Evolutionary conservation across 768 basidiomycete genomes (phyloP), one percentile per base, ranked within the genome.

Genomic region (Lactarius deliciosus): DNA sequence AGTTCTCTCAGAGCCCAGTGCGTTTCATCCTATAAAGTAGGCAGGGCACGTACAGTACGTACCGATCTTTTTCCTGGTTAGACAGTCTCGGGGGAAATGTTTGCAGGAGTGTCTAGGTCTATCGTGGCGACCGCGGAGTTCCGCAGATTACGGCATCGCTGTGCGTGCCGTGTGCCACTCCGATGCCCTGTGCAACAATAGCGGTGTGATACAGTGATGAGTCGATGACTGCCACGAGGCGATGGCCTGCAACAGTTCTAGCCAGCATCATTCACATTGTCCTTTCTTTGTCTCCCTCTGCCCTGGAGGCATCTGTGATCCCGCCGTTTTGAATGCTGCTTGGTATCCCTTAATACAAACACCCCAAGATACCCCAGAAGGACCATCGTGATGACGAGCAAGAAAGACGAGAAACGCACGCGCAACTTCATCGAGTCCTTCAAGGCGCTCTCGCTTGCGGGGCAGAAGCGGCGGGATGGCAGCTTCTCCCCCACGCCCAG

Each of bases 1-100:
- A 62, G 47, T 36, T 61, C 47, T 58, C 64, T 85, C 83, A 84
- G 83, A 85, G 85, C 83, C 83, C 85, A 85, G 83, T 85, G 83
- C 85, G 78, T 78, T 83, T 85, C 83, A 80, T 85, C 84, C 68
- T 36, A 9, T 45, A 10, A 8, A 40, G 9, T 10, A 30, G 13
- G 13, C 18, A 25, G 16, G 18, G 38, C n/a, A 30, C 28, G 9
- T 13, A 32, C 54, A 59, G 45, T 45, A 64, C 63, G 56, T 56
- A 61, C 64, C 41, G 5, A 34, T 57, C 1, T 43, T 58, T 68
- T 34, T 67, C 5, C 43, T 38, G 53, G 60, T 57, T 16, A 9
- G 18, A 32, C 15, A n/a, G 34, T 28, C 4, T 6, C 20, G 25
- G 25, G 41, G 41, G 32, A 25, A 47, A 36, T n/a, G 2, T 38